phyloP scores from a whole-genome alignment of 441 rosid genomes.

The Corymbia calophylla region DNA sequence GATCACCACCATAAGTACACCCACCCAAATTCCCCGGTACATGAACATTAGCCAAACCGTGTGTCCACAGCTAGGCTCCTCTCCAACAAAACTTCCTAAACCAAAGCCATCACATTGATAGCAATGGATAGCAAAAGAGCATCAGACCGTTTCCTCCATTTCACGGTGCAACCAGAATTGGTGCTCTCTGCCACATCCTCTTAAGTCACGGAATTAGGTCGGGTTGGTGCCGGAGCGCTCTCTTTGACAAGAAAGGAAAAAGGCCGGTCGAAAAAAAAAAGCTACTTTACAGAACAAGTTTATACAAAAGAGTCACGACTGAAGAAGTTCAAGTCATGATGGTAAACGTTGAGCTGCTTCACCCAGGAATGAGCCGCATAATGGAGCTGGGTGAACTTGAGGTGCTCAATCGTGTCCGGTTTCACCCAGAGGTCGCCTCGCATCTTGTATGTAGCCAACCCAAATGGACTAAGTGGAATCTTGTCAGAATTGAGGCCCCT shows the following conservation, averaged over 20 bases:
- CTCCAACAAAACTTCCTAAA: background rate
- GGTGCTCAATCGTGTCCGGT: slow-evolving; percentile 30
- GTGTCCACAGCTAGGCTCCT: background rate
- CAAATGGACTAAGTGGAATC: slow-evolving; percentile 56
- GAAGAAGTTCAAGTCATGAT: slow-evolving; percentile 69
- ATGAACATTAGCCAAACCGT: background rate
- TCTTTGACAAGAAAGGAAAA: background rate
- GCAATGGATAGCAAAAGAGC: background rate
- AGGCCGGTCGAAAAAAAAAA: background rate
- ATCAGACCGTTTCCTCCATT: background rate
- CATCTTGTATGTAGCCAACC: slow-evolving; percentile 62
- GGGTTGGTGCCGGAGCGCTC: background rate
- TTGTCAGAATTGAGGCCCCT: slow-evolving; percentile 8
- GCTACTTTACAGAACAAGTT: background rate
- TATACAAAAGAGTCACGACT: slow-evolving; percentile 23
- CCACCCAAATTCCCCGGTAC: background rate
- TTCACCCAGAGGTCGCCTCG: slow-evolving; percentile 67
- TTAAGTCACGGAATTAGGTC: background rate
- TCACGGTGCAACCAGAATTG: background rate
- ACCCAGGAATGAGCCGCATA: slow-evolving; percentile 77
- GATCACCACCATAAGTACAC: background rate
- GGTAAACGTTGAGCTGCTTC: slow-evolving; percentile 66
- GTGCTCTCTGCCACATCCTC: background rate
- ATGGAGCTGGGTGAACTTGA: slow-evolving; percentile 32
- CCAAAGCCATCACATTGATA: background rate